Percentiles rank a stretch among this genome's conserved stretches.
Conservation (phyloP, 2,329 filamentous ascomycete species). For the Metarhizium humberi region DNA sequence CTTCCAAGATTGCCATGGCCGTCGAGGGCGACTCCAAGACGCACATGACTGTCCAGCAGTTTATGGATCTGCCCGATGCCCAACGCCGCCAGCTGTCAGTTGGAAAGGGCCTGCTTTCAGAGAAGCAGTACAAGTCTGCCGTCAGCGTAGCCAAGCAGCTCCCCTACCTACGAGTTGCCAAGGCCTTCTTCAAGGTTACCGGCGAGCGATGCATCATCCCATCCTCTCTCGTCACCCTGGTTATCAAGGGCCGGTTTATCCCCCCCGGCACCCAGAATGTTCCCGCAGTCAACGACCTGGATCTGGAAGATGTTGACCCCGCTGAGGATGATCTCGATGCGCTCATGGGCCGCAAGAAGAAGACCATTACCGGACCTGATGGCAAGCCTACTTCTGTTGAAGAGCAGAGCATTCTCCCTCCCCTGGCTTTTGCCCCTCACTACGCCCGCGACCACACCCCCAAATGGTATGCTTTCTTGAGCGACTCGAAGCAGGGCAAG, state of each 20-base stretch:
- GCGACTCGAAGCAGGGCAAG: slow-evolving; percentile 88
- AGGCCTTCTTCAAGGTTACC: slow-evolving; percentile 96
- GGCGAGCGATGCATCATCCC: slow-evolving; percentile 91
- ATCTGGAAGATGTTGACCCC: slow-evolving; percentile 85
- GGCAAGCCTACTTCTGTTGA: slow-evolving; percentile 48
- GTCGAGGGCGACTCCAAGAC: slow-evolving; percentile 67
- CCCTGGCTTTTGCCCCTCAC: slow-evolving; percentile 84
- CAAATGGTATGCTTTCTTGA: slow-evolving; percentile 89
- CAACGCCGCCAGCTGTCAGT: slow-evolving; percentile 64
- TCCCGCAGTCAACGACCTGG: slow-evolving; percentile 64
- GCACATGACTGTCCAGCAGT: slow-evolving; percentile 73
- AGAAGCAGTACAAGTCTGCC: slow-evolving; percentile 67
- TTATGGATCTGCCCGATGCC: slow-evolving; percentile 74
- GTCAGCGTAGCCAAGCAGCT: slow-evolving; percentile 74
- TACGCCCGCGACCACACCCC: slow-evolving; percentile 84
- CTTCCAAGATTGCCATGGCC: slow-evolving; percentile 51
- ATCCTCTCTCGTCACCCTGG: slow-evolving; percentile 83
- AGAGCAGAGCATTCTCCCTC: slow-evolving; percentile 61
- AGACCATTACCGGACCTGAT: slow-evolving; percentile 51
- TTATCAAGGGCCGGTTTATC: slow-evolving; percentile 89
- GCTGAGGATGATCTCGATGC: slow-evolving; percentile 88
- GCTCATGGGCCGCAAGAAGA: slow-evolving; percentile 67
- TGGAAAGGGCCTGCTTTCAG: slow-evolving; percentile 60
- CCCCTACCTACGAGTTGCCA: slow-evolving; percentile 74
- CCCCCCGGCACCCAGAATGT: slow-evolving; percentile 73